These are phyloP conservation scores for Penicillium sp. DNA, from an alignment of 2,329 filamentous ascomycete species.

Conservation along the genomic window DNA sequence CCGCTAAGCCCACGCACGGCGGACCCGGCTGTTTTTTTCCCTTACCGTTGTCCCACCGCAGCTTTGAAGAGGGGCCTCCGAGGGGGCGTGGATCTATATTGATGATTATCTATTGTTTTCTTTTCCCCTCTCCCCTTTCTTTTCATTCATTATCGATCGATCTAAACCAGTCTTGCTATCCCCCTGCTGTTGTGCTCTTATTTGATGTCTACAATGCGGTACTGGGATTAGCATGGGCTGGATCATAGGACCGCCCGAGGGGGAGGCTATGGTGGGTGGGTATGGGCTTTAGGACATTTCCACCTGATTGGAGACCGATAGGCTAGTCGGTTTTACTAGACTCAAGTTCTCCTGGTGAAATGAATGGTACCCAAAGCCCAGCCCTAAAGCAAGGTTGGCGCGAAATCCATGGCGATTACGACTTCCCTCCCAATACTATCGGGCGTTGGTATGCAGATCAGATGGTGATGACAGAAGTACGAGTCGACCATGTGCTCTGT, in stretches of 20 bases:
- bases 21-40: conserved; percentile 4
- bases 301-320: conserved; percentile 9
- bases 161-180: too few relatives aligned
- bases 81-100: conserved; percentile 6
- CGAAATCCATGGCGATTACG: conserved; percentile 17
- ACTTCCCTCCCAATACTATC: conserved; percentile 13
- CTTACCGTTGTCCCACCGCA: conserved; percentile 12
- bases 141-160: too few relatives aligned
- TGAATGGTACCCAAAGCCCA: not conserved
- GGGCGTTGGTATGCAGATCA: conserved; percentile 20
- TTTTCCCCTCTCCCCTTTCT: too few relatives aligned
- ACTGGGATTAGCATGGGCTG: not conserved
- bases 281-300: not conserved
- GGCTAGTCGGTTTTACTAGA: not conserved
- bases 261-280: not conserved
- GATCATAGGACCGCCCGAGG: not conserved
- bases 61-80: not conserved
- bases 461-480: conserved; percentile 15
- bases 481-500: conserved; percentile 9
- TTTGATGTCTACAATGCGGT: not conserved
- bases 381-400: conserved; percentile 12
- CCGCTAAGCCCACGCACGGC: conserved; percentile 19
- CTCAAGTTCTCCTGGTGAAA: not conserved
- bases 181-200: not conserved
- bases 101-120: not conserved